Evolutionary conservation across 768 basidiomycete genomes (phyloP), one percentile per base, ranked within the genome.

Genomic region (Punctularia strigosozonata): DNA sequence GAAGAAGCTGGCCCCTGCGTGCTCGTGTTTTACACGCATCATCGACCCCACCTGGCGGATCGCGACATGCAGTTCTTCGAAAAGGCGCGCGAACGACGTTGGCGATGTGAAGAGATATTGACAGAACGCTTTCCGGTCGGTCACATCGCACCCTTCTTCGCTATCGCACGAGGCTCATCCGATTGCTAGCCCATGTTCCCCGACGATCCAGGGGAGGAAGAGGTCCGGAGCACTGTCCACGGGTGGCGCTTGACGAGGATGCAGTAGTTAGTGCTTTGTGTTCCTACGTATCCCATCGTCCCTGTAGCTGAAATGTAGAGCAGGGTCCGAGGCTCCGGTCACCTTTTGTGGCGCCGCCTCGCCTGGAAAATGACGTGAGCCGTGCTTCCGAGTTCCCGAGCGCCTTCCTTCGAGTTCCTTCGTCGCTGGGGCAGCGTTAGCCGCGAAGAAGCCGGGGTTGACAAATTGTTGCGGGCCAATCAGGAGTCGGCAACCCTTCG

Each of bases 1-100:
- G 31, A 31, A 32, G 8, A 6, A 37, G 6, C 50, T 48, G 2
- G 45, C 50, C 65, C 69, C 4, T 63, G 60, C 37, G 59, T 89
- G 0, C 73, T 92, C 1, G 85, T 90, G 1, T 94, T 95, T 58
- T 91, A 84, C 55, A 80, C 82, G 0, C 89, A 92, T 44, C 90
- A 95, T 47, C 71, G 84, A 0, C 91, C 91, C 0, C 81, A 82
- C 43, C 68, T 89, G 6, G 86, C 86, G 1, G 65, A 83, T 40
- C 72, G 78, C 10, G 91, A 95, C 50, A 73, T 91, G 64, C 68
- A 70, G 2, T 95, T 94, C 56, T 90, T 97, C 50, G 50, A 51
- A 6, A 74, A 71, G 49, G 87, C 85, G 3, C 51, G 60, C 24
- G 56, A 55, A 25, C 55, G 59, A 6, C 83, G 84, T 0, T 94